phyloP scores from a whole-genome alignment of 768 basidiomycete species.

The Mrakia hoshinonis region DNA sequence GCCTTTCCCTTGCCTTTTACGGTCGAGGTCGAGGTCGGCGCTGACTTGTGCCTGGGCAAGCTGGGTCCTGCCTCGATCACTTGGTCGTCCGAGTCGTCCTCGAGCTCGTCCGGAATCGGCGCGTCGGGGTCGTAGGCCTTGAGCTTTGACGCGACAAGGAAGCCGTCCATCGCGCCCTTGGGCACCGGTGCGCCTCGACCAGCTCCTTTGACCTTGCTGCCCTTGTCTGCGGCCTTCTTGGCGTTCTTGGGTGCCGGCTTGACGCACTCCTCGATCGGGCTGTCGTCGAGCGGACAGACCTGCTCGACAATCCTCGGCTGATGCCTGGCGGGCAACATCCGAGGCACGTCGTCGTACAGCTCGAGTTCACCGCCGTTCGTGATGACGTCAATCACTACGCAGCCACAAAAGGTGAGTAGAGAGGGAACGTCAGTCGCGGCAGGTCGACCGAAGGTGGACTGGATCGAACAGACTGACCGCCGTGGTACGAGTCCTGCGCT shows the following conservation, averaged over 20 bases:
- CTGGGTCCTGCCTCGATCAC: conserved; percentile 15
- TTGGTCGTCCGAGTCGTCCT: conserved; percentile 13
- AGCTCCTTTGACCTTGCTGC: conserved; percentile 10
- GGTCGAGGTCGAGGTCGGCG: neutral
- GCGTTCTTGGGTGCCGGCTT: conserved; percentile 11
- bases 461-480: conserved; percentile 19
- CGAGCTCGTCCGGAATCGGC: neutral
- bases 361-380: conserved; percentile 76
- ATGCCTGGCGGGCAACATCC: conserved; percentile 67
- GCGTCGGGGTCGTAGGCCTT: neutral
- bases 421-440: neutral
- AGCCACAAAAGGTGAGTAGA: neutral
- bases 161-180: conserved; percentile 37
- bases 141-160: conserved; percentile 35
- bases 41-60: neutral
- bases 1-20: neutral
- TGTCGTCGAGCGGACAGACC: conserved; percentile 54
- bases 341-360: conserved; percentile 83
- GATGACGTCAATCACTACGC: conserved; percentile 71
- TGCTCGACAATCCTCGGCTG: conserved; percentile 72
- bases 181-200: conserved; percentile 38
- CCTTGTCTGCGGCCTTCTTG: conserved; percentile 41
- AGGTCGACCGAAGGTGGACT: neutral
- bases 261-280: conserved; percentile 28
- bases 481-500: conserved; percentile 75